Percentiles rank a stretch among this genome's conserved stretches.
These are phyloP conservation scores for Sporothrix schenckii DNA, from an alignment of 2,329 filamentous ascomycete species.

Conservation along the genomic window DNA sequence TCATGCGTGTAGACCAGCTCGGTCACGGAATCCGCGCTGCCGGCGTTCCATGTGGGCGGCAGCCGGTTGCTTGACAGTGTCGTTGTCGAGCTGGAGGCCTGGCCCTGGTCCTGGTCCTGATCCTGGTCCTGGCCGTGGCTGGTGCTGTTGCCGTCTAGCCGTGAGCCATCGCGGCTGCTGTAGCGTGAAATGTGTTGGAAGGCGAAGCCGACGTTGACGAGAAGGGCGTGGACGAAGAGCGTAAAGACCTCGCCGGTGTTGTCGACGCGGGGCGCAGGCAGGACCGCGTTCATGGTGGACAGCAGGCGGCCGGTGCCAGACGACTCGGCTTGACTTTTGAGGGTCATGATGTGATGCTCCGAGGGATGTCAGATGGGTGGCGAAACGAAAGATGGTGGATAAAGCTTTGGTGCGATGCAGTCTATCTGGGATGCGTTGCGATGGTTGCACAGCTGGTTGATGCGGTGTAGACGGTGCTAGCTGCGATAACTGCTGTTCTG, in stretches of 20 bases:
- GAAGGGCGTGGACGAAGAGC: conserved; percentile 79
- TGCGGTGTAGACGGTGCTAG: background rate
- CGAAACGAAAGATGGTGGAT: background rate
- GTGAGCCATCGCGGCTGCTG: background rate
- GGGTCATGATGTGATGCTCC: conserved; percentile 1
- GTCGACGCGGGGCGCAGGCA: conserved; percentile 57
- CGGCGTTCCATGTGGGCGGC: background rate
- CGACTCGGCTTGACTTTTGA: background rate
- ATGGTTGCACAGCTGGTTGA: background rate
- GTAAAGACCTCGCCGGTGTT: conserved; percentile 80
- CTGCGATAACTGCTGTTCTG: background rate
- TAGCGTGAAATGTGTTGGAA: background rate
- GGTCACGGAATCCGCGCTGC: background rate
- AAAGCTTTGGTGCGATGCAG: background rate
- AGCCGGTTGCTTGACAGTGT: background rate
- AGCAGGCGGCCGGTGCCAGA: conserved; percentile 51
- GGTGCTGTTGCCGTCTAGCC: background rate
- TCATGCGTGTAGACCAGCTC: background rate
- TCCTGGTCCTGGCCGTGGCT: background rate
- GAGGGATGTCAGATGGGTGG: background rate
- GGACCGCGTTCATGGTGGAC: conserved; percentile 60
- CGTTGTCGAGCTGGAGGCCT: background rate
- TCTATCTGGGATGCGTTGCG: background rate
- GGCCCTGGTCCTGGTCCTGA: no score
- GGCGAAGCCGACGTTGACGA: conserved; percentile 77